phyloP scores from a whole-genome alignment of 1,139 yeast species.

The Wickerhamomyces sp. region DNA sequence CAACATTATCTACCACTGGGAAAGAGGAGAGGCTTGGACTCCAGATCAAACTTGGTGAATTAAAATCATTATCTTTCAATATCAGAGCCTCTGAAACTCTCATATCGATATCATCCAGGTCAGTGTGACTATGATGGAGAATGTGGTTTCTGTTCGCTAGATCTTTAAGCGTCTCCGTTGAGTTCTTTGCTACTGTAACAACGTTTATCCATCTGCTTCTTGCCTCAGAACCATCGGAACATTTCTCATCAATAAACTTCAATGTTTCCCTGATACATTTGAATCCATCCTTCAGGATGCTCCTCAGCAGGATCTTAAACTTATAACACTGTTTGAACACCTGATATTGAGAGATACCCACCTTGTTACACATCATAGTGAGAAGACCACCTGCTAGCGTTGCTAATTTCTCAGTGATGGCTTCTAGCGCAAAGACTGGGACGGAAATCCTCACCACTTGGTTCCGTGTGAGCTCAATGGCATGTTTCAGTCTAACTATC shows the following conservation, averaged over 20 bases:
- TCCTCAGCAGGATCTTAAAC: slow-evolving; percentile 18
- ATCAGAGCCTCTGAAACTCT: slow-evolving; percentile 7
- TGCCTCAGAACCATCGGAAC: slow-evolving; percentile 15
- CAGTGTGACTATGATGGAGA: slow-evolving; percentile 6
- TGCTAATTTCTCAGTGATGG: slow-evolving; percentile 5
- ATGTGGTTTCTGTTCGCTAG: slow-evolving; percentile 14
- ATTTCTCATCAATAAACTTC: slow-evolving; percentile 13
- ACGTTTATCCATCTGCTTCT: slow-evolving; percentile 11
- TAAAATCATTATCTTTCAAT: too few species aligned
- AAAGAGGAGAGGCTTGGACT: too few species aligned
- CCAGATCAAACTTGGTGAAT: too few species aligned
- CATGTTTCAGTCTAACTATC: slow-evolving; percentile 16
- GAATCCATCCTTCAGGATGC: slow-evolving; percentile 19
- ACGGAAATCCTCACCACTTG: slow-evolving; percentile 10
- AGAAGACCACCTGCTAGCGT: slow-evolving; percentile 15
- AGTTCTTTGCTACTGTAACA: slow-evolving; percentile 12
- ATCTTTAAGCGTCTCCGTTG: slow-evolving; percentile 11
- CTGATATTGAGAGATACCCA: slow-evolving; percentile 18
- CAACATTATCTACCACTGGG: too few species aligned
- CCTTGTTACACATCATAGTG: slow-evolving; percentile 15
- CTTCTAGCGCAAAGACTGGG: background rate
- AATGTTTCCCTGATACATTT: slow-evolving; percentile 21
- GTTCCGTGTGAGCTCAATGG: slow-evolving; percentile 14
- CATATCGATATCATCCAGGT: too few species aligned
- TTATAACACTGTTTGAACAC: slow-evolving; percentile 20